These are phyloP conservation scores for Oidiodendron maius DNA, from an alignment of 495 filamentous ascomycete genomes.

Conservation along the genomic window DNA sequence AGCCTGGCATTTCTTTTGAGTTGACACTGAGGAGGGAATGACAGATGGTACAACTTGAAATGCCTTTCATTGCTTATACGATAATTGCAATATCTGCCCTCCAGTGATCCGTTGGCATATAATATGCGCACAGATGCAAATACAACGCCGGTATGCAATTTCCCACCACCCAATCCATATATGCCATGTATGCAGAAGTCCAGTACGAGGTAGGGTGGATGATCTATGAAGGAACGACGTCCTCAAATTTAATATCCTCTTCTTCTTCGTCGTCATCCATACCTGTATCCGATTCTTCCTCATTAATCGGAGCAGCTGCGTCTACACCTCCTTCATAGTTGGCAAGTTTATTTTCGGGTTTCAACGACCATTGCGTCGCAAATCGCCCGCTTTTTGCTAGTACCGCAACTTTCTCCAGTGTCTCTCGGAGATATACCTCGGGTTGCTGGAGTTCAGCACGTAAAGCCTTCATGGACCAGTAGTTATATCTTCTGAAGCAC, in stretches of 20 bases:
- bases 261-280: constrained; percentile 58
- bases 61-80: not conserved
- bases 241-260: constrained; percentile 71
- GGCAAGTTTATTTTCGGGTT: constrained; percentile 59
- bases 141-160: not conserved
- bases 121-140: constrained; percentile 1
- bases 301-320: constrained; percentile 43
- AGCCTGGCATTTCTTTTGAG: too few species aligned
- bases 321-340: constrained; percentile 38
- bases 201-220: not conserved
- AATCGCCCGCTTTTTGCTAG: constrained; percentile 75
- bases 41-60: not conserved
- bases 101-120: not conserved
- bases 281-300: constrained; percentile 44
- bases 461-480: constrained; percentile 84
- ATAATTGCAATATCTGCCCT: not conserved
- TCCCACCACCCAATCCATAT: constrained; percentile 2
- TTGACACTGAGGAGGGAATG: too few species aligned
- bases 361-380: constrained; percentile 77
- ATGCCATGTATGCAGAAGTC: constrained; percentile 12
- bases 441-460: constrained; percentile 71
- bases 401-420: constrained; percentile 72
- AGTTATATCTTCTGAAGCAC: constrained; percentile 76
- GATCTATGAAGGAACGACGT: constrained; percentile 35
- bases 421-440: constrained; percentile 84